These are phyloP conservation scores for Phytophthora hybrid DNA, from an alignment of 352 stramenopile genomes.

Conservation along the genomic window DNA sequence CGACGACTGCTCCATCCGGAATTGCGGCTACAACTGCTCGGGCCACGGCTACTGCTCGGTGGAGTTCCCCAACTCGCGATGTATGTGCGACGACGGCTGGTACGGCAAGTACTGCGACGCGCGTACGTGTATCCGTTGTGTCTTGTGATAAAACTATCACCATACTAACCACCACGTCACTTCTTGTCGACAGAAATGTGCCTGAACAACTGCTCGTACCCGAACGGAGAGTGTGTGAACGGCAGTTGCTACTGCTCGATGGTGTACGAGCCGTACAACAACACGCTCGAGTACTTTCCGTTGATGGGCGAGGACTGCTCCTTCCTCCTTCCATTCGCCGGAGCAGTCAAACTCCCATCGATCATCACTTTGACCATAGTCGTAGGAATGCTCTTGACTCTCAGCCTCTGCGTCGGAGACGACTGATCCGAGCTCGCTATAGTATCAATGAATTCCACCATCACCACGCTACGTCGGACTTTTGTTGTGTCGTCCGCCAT, in stretches of 20 bases:
- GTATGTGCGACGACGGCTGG: conserved; percentile 96
- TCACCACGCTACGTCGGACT: background rate
- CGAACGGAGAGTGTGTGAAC: conserved; percentile 94
- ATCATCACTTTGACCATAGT: conserved; percentile 11
- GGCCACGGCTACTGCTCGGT: conserved; percentile 96
- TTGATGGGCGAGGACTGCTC: conserved; percentile 89
- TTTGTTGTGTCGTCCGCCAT: background rate
- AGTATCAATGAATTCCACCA: background rate
- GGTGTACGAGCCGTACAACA: conserved; percentile 96
- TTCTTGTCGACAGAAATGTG: conserved; percentile 75
- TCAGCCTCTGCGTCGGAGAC: conserved; percentile 24
- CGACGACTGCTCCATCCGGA: conserved; percentile 92
- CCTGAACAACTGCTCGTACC: conserved; percentile 98
- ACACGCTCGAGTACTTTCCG: conserved; percentile 81
- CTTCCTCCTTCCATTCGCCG: conserved; percentile 79
- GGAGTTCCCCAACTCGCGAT: conserved; percentile 96
- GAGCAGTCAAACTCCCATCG: conserved; percentile 25
- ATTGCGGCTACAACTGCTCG: conserved; percentile 93
- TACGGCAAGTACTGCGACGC: conserved; percentile 94
- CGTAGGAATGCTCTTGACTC: conserved; percentile 20
- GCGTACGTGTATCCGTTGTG: conserved; percentile 52
- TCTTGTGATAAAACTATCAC: background rate
- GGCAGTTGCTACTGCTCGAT: conserved; percentile 92
- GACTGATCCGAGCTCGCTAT: conserved; percentile 10
- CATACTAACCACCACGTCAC: background rate